Evolutionary conservation across 2,329 filamentous ascomycete genomes (phyloP), one percentile per base, ranked within the genome.

Genomic region (Cercospora nicotianae): DNA sequence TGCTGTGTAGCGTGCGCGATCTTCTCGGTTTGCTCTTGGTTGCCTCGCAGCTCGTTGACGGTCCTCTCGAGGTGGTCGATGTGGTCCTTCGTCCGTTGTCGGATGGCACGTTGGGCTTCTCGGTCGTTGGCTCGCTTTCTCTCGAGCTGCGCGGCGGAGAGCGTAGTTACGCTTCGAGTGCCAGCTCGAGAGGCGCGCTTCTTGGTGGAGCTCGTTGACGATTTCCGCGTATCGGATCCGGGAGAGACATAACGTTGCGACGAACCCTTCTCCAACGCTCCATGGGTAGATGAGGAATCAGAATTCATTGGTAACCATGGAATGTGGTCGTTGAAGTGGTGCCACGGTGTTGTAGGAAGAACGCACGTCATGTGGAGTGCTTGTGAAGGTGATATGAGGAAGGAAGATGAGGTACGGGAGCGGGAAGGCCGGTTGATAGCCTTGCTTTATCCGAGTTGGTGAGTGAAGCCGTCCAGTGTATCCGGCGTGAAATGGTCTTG

Each of bases 91-190:
- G 85, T 87, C 68, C 86, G 79, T 74, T 87, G 84, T 31, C 86
- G 83, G 71, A 87, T 88, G 60, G 85, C 86, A 71, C 86, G 81
- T 74, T 88, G 86, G 64, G 86, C 86, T 76, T 88, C 86, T 69
- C 86, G 81, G 75, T 88, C 86, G 75, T 87, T 87, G 69, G 86
- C 86, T 67, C 86, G 81, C 76, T 88, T 88, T 61, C 86, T 80
- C 72, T 87, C 86, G 60, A 88, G 79, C 73, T 87, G 86, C 67
- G 86, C 85, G 33, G 84, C 82, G 16, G 85, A 86, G 64, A 88
- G 79, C 9, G 84, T 85, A 42, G 83, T 84, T 51, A 87, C 86
- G 75, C 85, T 87, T 67, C 86, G 83, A 55, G 85, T 85, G 10
- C 86, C 85, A 39, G 85, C 84, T 75, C 86, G 81, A 57, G 85